A percentile compares a stretch with the other conserved stretches of the same genome.
Conservation (phyloP, 2,329 filamentous ascomycete species). For the Aspergillus udagawae region DNA sequence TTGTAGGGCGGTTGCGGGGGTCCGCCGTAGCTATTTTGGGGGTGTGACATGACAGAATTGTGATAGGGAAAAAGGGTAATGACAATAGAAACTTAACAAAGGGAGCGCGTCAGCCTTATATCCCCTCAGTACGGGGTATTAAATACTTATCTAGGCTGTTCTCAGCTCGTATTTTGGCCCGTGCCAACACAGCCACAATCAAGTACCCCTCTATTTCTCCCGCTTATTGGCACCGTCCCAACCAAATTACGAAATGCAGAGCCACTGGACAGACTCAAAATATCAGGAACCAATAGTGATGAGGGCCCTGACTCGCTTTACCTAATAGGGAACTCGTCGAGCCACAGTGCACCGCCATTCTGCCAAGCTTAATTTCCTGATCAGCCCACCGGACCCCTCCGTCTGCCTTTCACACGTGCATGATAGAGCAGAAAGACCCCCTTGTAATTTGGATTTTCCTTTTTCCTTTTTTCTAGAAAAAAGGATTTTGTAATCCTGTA, state of each 20-base stretch:
- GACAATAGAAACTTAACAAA: not conserved
- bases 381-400: not conserved
- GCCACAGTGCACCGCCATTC: not conserved
- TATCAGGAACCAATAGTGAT: not conserved
- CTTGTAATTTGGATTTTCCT: too few species aligned
- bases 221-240: not conserved
- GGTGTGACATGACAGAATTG: not conserved
- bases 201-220: not conserved
- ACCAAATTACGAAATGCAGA: not conserved
- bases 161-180: too few species aligned
- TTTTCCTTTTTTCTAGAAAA: too few species aligned
- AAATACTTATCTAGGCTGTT: too few species aligned
- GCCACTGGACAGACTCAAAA: not conserved
- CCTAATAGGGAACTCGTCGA: not conserved
- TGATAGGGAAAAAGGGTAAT: not conserved
- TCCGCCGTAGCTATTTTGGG: not conserved
- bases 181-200: not conserved
- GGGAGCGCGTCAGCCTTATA: not conserved
- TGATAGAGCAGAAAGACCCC: too few species aligned
- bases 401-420: too few species aligned
- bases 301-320: not conserved
- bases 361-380: not conserved
- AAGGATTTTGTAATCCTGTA: too few species aligned
- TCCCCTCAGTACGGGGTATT: too few species aligned
- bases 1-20: not conserved